phyloP scores from a whole-genome alignment of 1,284 basidiomycete genomes.

The Moesziomyces antarcticus region DNA sequence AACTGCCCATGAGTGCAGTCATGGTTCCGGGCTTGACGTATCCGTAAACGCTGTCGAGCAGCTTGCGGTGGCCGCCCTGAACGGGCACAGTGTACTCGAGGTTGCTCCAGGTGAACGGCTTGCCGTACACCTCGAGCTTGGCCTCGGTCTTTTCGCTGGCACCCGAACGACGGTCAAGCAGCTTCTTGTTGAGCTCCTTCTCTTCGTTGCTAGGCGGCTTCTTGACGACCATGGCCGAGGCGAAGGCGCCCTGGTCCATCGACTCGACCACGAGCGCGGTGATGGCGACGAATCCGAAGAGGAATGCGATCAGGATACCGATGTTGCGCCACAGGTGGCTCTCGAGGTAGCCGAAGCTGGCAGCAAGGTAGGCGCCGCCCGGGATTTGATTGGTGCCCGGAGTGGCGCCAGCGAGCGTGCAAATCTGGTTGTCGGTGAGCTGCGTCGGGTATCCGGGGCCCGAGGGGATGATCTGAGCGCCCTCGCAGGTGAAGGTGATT shows the following conservation, averaged over 20 bases:
- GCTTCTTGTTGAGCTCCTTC: constrained; percentile 45
- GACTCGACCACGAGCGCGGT: constrained; percentile 47
- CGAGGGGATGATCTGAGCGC: constrained; percentile 39
- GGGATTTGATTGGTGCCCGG: constrained; percentile 69
- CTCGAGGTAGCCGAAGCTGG: constrained; percentile 76
- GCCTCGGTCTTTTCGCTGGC: constrained; percentile 47
- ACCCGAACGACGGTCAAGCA: constrained; percentile 30
- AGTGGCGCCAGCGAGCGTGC: constrained; percentile 69
- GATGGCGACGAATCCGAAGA: constrained; percentile 57
- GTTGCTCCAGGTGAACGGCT: constrained; percentile 70
- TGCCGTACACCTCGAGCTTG: constrained; percentile 54
- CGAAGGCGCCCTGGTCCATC: constrained; percentile 53
- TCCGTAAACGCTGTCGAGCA: constrained; percentile 83
- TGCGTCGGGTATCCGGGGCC: constrained; percentile 37
- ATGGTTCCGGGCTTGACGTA: constrained; percentile 82
- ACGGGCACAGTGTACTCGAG: constrained; percentile 71
- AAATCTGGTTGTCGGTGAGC: constrained; percentile 65
- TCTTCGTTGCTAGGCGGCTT: constrained; percentile 43
- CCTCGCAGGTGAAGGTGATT: constrained; percentile 48
- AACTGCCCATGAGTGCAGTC: constrained; percentile 79
- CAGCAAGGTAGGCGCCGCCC: constrained; percentile 71
- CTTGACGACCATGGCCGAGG: constrained; percentile 65
- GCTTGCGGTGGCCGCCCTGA: constrained; percentile 72
- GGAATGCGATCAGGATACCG: constrained; percentile 69
- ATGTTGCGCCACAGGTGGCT: constrained; percentile 70